Evolutionary conservation across 371 early-diverging fungal species (phyloP).

Genomic region (Mortierella sp.): DNA sequence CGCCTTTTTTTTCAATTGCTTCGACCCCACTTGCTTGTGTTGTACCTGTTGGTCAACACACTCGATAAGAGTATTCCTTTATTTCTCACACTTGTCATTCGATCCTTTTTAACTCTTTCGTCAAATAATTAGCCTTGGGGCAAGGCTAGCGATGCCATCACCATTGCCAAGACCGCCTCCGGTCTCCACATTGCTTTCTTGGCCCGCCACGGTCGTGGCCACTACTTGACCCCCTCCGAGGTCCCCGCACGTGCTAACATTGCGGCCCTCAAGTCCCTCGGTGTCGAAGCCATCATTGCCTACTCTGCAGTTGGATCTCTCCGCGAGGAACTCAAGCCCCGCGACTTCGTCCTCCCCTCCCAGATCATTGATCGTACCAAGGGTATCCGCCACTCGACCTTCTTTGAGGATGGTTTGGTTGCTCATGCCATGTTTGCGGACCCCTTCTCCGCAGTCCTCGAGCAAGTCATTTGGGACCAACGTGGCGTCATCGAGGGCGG

Average conservation of each 20-base stretch:
- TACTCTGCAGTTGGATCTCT: conserved; percentile 96
- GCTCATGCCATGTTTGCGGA: conserved; percentile 96
- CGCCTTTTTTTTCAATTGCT: not conserved
- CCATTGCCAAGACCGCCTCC: conserved; percentile 75
- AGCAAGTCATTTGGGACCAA: conserved; percentile 78
- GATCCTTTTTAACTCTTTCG: not conserved
- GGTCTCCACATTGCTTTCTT: conserved; percentile 95
- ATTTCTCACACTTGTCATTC: not conserved
- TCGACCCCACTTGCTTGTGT: not conserved
- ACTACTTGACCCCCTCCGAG: conserved; percentile 83
- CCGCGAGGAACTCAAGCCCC: conserved; percentile 93
- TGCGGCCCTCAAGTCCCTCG: conserved; percentile 95
- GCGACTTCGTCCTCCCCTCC: conserved; percentile 94
- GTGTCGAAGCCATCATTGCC: conserved; percentile 94
- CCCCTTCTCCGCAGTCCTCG: conserved; percentile 90
- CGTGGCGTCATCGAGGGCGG: conserved; percentile 62
- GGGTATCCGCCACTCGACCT: conserved; percentile 88
- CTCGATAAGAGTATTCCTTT: not conserved
- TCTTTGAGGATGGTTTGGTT: conserved; percentile 93
- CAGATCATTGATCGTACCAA: conserved; percentile 98
- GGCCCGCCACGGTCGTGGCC: conserved; percentile 94
- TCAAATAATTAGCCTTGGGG: conserved; percentile 87
- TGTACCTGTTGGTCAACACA: not conserved
- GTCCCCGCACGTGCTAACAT: conserved; percentile 97
- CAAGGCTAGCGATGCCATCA: conserved; percentile 82